Conservation (phyloP, 1,284 basidiomycete species). For the Tilletiaria anomala region DNA sequence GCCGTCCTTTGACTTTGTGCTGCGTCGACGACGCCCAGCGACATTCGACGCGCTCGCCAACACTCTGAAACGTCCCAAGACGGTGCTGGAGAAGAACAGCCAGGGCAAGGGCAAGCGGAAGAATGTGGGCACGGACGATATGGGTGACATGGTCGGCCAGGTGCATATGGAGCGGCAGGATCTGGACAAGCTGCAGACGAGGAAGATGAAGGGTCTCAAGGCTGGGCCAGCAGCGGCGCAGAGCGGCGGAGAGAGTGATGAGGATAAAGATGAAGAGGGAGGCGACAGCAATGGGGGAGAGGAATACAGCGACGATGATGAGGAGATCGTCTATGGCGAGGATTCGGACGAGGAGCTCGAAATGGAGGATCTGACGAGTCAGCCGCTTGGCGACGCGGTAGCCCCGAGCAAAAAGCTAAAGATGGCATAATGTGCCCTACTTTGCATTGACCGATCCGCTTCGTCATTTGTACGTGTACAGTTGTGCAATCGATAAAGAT, state of each 20-base stretch:
- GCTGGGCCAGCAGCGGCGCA: constrained; percentile 20
- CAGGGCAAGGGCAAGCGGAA: constrained; percentile 73
- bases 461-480: too few species aligned
- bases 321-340: constrained; percentile 3
- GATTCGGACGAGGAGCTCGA: constrained; percentile 11
- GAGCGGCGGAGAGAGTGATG: constrained; percentile 10
- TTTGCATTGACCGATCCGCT: too few species aligned
- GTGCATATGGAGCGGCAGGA: constrained; percentile 86
- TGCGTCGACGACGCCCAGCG: constrained; percentile 61
- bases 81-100: constrained; percentile 53
- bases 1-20: constrained; percentile 67
- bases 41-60: constrained; percentile 65
- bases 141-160: constrained; percentile 85
- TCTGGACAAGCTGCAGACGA: constrained; percentile 64
- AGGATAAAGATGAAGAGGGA: constrained; percentile 16
- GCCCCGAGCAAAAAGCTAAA: too few species aligned
- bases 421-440: too few species aligned
- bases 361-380: too few species aligned
- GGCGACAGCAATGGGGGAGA: too few species aligned
- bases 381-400: too few species aligned
- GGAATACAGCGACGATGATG: constrained; percentile 10
- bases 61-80: constrained; percentile 68
- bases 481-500: too few species aligned
- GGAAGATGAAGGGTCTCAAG: constrained; percentile 83
- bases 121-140: constrained; percentile 79